Evolutionary conservation across 1,284 basidiomycete species (phyloP), one percentile per base, ranked within the genome.

Genomic region (Farysia itapuensis): DNA sequence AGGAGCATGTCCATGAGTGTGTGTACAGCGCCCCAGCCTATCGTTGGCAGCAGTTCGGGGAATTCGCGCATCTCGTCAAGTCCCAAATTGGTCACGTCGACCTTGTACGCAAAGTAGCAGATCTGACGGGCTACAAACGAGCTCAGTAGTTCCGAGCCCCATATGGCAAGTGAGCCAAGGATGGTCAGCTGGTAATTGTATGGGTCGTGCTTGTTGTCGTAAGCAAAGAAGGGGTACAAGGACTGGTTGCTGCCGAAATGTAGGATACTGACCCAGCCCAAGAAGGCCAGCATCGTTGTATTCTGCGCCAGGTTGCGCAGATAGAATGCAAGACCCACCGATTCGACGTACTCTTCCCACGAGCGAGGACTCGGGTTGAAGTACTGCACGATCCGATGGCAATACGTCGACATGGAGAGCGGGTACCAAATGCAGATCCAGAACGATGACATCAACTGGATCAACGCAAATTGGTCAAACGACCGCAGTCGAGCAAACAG

Each of bases 111-210:
- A 5, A 72, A 38, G 23, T 71, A 67, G 70, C 81, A 82, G 25
- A 82, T 73, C 41, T 75, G 64, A 5, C 42, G 26, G 2, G 81
- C 81, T 11, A 82, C 65, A 43, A 79, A 81, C 11, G 79, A 79
- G 36, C 77, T 79, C n/a, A 78, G 35, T 5, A 82, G 70, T 64
- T 83, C 82, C 8, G 78, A 72, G 9, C 79, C 79, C 81, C 81
- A 83, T 40, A 83, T 81, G 9, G 79, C 78, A 9, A 79, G 69
- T 5, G 80, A 81, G 11, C 82, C 82, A 7, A 79, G 74, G 46
- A 82, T 80, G 0, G 82, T 83, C 35, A 83, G 72, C 20, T 75
- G 75, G 57, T 82, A 83, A n/a, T 81, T 83, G 72, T 83, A 83
- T 3, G 81, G 81, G 57, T 82, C 81, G 39, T 78, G 78, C n/a